phyloP scores from a whole-genome alignment of 1,284 basidiomycete genomes.

The Puccinia horiana region DNA sequence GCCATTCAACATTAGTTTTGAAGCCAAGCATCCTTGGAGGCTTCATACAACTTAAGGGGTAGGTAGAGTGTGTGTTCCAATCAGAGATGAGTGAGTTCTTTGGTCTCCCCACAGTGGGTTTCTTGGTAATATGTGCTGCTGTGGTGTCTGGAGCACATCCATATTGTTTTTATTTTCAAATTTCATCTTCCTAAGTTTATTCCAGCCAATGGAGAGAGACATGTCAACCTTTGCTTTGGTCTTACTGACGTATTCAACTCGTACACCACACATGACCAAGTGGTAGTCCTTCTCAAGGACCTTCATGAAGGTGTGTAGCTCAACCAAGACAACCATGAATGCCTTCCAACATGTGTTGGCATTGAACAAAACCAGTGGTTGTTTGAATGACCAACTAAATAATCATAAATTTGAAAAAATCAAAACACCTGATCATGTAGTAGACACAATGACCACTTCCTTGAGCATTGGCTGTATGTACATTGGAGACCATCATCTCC shows the following conservation, averaged over 20 bases:
- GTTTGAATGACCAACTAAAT: neutral
- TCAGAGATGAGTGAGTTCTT: neutral
- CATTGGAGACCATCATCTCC: slow-evolving; percentile 7
- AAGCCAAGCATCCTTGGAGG: neutral
- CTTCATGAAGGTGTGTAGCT: too few relatives aligned
- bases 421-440: slow-evolving; percentile 17
- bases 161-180: neutral
- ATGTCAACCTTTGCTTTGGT: neutral
- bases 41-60: too few relatives aligned
- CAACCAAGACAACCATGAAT: neutral
- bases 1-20: neutral
- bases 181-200: neutral
- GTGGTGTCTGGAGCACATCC: slow-evolving; percentile 6
- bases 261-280: neutral
- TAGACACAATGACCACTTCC: neutral
- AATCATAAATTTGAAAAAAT: neutral
- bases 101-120: too few relatives aligned
- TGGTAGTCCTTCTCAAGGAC: slow-evolving; percentile 3
- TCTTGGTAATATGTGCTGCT: neutral
- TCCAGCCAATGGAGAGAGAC: neutral
- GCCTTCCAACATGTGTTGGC: neutral
- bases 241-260: neutral
- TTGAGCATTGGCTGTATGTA: slow-evolving; percentile 16
- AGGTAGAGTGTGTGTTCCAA: neutral
- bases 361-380: too few relatives aligned